A percentile compares a stretch with the other conserved stretches of the same genome.
phyloP scores from a whole-genome alignment of 371 early-diverging fungal species.

The Apophysomyces trapeziformis region DNA sequence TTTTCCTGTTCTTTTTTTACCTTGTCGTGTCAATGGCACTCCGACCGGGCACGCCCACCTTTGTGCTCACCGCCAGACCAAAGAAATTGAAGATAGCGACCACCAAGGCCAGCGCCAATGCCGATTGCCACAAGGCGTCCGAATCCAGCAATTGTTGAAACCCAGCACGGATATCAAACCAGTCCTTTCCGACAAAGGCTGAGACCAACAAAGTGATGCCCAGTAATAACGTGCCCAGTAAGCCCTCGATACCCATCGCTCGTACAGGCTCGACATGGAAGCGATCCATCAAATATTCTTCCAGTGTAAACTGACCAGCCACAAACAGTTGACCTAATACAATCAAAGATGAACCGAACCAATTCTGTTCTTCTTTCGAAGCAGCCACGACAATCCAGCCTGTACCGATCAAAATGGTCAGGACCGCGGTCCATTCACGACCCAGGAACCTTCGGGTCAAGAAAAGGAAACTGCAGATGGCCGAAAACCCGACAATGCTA shows the following conservation, averaged over 20 bases:
- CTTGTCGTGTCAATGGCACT: slow-evolving; percentile 48
- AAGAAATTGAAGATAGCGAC: slow-evolving; percentile 54
- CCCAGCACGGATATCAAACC: slow-evolving; percentile 35
- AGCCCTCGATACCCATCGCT: slow-evolving; percentile 55
- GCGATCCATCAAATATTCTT: slow-evolving; percentile 53
- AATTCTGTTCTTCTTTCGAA: slow-evolving; percentile 14
- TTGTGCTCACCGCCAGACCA: slow-evolving; percentile 44
- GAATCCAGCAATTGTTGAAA: slow-evolving; percentile 26
- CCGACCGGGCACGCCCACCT: slow-evolving; percentile 46
- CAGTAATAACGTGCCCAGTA: slow-evolving; percentile 40
- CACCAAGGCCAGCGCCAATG: slow-evolving; percentile 39
- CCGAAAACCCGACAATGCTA: slow-evolving; percentile 53
- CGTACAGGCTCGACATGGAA: slow-evolving; percentile 45
- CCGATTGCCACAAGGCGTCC: slow-evolving; percentile 43
- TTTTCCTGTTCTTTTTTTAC: slow-evolving; percentile 24
- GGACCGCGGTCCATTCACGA: slow-evolving; percentile 41
- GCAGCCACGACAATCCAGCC: slow-evolving; percentile 23
- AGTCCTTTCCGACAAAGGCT: slow-evolving; percentile 23
- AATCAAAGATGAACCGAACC: slow-evolving; percentile 38
- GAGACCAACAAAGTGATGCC: slow-evolving; percentile 25
- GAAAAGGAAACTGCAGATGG: slow-evolving; percentile 45
- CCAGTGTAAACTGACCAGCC: slow-evolving; percentile 47
- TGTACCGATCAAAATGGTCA: slow-evolving; percentile 38
- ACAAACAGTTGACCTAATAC: slow-evolving; percentile 47
- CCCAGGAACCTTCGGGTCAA: slow-evolving; percentile 43